Conservation (phyloP, 1,284 basidiomycete genomes). For the Heterobasidion occidentale region DNA sequence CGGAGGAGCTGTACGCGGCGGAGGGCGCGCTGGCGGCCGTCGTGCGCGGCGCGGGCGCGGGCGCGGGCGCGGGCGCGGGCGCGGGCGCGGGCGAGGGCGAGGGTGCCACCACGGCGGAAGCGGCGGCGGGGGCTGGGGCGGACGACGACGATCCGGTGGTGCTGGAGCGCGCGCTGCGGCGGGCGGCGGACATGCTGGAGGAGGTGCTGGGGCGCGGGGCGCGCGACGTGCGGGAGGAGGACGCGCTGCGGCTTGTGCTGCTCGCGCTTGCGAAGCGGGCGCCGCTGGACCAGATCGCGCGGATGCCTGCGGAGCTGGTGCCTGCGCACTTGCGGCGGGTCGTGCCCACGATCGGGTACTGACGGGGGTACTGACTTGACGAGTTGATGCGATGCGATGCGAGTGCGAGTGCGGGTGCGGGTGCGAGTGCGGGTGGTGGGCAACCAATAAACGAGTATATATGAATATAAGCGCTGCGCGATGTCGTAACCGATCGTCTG, state of each 20-base stretch:
- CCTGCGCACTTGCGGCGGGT: conserved; percentile 56
- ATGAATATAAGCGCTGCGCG: not conserved
- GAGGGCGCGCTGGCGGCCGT: conserved; percentile 46
- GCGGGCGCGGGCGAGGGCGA: too few species aligned
- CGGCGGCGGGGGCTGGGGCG: too few species aligned
- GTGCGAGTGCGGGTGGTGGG: not conserved
- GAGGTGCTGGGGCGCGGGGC: conserved; percentile 5
- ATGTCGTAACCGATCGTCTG: not conserved
- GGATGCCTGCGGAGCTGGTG: conserved; percentile 55
- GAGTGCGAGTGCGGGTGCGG: too few species aligned
- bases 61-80: too few species aligned
- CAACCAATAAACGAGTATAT: not conserved
- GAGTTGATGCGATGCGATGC: not conserved
- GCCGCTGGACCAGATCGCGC: conserved; percentile 61
- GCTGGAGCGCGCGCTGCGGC: conserved; percentile 41
- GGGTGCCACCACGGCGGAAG: too few species aligned
- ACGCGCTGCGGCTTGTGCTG: conserved; percentile 32
- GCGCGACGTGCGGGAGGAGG: conserved; percentile 7
- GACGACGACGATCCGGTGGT: conserved; percentile 42
- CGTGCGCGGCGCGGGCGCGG: conserved; percentile 12
- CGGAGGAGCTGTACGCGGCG: conserved; percentile 57
- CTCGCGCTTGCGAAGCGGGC: conserved; percentile 68
- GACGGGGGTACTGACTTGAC: not conserved
- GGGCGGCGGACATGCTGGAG: conserved; percentile 35
- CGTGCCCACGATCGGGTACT: conserved; percentile 32